Evolutionary conservation across 1,139 yeast species (phyloP).

Genomic region (Kodamaea sp.): DNA sequence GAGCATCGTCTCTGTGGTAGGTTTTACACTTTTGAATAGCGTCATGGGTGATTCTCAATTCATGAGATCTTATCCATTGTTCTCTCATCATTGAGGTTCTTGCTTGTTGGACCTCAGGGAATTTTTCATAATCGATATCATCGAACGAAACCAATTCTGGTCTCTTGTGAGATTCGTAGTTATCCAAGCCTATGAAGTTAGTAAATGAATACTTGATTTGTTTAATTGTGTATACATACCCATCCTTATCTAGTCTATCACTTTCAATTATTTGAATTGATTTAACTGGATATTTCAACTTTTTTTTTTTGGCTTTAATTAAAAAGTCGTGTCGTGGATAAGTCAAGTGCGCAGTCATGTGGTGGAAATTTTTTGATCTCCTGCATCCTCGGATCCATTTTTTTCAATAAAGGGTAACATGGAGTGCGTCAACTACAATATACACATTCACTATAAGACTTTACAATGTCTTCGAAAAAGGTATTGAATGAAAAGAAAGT

Average conservation of each 20-base stretch:
- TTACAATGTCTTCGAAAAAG: neutral
- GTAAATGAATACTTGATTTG: slow-evolving; percentile 4
- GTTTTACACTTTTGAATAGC: slow-evolving; percentile 75
- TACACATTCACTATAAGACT: neutral
- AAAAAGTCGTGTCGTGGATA: slow-evolving; percentile 1
- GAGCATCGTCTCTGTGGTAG: slow-evolving; percentile 75
- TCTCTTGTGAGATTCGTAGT: slow-evolving; percentile 53
- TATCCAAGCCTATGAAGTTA: slow-evolving; percentile 26
- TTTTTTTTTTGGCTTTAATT: neutral
- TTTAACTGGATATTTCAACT: slow-evolving; percentile 18
- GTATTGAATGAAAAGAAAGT: neutral
- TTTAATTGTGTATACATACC: slow-evolving; percentile 15
- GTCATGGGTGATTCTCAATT: slow-evolving; percentile 63
- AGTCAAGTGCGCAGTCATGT: slow-evolving; percentile 1
- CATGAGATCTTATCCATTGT: slow-evolving; percentile 73
- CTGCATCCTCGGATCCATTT: slow-evolving; percentile 1
- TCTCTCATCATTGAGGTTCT: slow-evolving; percentile 76
- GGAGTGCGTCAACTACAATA: neutral
- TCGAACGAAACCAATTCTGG: slow-evolving; percentile 80
- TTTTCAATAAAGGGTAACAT: neutral
- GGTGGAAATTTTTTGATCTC: too few species aligned
- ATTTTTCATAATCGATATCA: slow-evolving; percentile 72
- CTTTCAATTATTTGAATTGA: slow-evolving; percentile 17
- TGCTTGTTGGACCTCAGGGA: slow-evolving; percentile 61
- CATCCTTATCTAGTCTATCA: slow-evolving; percentile 13